Evolutionary conservation across 2,329 filamentous ascomycete species (phyloP).

Genomic region (Calonectria pteridis): DNA sequence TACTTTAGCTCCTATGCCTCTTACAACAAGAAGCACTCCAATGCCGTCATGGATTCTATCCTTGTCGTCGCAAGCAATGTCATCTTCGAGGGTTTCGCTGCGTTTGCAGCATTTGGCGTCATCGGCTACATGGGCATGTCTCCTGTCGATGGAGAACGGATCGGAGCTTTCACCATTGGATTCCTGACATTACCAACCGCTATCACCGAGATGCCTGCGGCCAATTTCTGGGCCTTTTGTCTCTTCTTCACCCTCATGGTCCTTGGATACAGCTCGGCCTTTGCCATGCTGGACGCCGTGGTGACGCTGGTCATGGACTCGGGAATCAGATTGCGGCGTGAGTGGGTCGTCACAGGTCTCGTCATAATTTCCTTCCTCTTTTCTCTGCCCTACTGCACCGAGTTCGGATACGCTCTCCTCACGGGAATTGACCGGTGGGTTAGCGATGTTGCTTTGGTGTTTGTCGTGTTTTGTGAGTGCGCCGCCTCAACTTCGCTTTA

Average conservation of each 20-base stretch:
- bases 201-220: constrained; percentile 67
- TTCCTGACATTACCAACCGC: constrained; percentile 70
- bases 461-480: constrained; percentile 66
- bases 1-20: constrained; percentile 71
- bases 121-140: constrained; percentile 59
- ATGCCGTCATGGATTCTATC: constrained; percentile 70
- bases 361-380: constrained; percentile 65
- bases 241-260: constrained; percentile 71
- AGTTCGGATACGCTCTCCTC: constrained; percentile 68
- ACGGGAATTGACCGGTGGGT: constrained; percentile 68
- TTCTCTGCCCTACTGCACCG: constrained; percentile 68
- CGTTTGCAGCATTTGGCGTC: constrained; percentile 65
- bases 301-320: constrained; percentile 67
- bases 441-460: constrained; percentile 66
- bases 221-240: constrained; percentile 70
- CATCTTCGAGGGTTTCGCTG: constrained; percentile 66
- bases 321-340: constrained; percentile 53
- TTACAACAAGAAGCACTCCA: constrained; percentile 69
- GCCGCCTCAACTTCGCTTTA: constrained; percentile 66
- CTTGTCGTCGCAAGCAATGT: constrained; percentile 68
- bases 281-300: constrained; percentile 70
- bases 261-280: constrained; percentile 69
- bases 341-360: constrained; percentile 61
- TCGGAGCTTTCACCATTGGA: constrained; percentile 69
- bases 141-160: constrained; percentile 52